Base-by-base conservation (phyloP, 2,329 filamentous ascomycete genomes). In the Penicillium brevicompactum region DNA sequence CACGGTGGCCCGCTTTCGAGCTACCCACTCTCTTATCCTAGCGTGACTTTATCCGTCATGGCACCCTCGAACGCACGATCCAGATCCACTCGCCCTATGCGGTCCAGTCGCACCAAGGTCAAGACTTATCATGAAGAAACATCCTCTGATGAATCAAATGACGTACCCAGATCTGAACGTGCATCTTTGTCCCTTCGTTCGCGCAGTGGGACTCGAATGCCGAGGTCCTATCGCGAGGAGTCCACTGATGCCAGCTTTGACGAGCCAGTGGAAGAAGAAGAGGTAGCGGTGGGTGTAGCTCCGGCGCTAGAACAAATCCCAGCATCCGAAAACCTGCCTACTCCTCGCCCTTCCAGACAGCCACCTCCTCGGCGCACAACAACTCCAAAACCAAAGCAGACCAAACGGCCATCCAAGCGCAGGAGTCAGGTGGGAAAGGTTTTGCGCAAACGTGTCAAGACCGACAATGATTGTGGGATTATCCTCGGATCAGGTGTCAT, bases 121-220 rank as follows among this genome's bases (percentile, higher is more conserved):
- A 57, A 67, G 41, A 70, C 72, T 27, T 77, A 77, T 49, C 67
- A 73, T 37, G 74, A 76, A 59, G 69, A 72, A 16, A 71, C 66
- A 47, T 64, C 66, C 11, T 71, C 70, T 14, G 66, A 70, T 13
- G 67, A 61, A 54, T 60, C 30, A 53, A 60, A 16, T 53, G 10
- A 46, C 57, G 5, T 60, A 49, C 4, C 56, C 27, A 45, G 31
- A 32, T 43, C 59, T 2, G 56, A 58, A 38, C 63, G 60, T 22
- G 22, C 58, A 16, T 67, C 68, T 11, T 55, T 69, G 8, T 68
- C 70, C 10, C 55, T 71, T 38, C 71, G 72, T 8, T 68, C 72
- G 10, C 70, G 69, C 49, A 62, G 62, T 46, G 60, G 65, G n/a
- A 61, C 62, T 22, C 63, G 66, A 32, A 59, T 58, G 46, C 66